phyloP scores from a whole-genome alignment of 2,329 filamentous ascomycete genomes.

The Aspergillus brasiliensis region DNA sequence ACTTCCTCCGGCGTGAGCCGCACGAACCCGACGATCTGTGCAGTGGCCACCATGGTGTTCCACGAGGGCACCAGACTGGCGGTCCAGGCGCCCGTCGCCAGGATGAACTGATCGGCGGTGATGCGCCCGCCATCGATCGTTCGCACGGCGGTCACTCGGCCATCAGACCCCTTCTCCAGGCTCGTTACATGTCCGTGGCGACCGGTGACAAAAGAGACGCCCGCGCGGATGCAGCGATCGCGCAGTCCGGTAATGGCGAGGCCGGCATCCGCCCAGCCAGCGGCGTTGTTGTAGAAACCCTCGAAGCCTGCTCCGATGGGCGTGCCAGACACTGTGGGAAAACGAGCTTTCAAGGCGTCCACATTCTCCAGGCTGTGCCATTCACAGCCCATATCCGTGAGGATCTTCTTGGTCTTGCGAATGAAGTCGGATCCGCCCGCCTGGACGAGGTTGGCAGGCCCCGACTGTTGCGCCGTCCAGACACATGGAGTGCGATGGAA shows the following conservation, averaged over 20 bases:
- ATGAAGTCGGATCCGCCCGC: slow-evolving; percentile 24
- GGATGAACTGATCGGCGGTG: slow-evolving; percentile 67
- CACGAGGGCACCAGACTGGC: slow-evolving; percentile 71
- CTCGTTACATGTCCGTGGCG: slow-evolving; percentile 34
- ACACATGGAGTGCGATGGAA: slow-evolving; percentile 29
- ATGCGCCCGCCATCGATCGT: slow-evolving; percentile 52
- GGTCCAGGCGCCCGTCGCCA: slow-evolving; percentile 85
- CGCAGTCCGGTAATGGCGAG: slow-evolving; percentile 23
- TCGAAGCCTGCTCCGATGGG: slow-evolving; percentile 26
- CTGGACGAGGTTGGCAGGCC: slow-evolving; percentile 21
- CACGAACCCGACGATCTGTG: slow-evolving; percentile 75
- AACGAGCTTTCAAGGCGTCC: slow-evolving; percentile 8
- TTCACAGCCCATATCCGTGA: slow-evolving; percentile 27
- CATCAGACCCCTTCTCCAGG: slow-evolving; percentile 34
- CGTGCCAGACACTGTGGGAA: slow-evolving; percentile 24
- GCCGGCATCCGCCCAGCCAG: slow-evolving; percentile 35
- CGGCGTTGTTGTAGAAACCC: slow-evolving; percentile 28
- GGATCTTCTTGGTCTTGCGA: slow-evolving; percentile 24
- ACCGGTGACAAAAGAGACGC: slow-evolving; percentile 29
- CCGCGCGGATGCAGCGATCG: slow-evolving; percentile 25
- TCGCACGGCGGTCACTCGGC: slow-evolving; percentile 58
- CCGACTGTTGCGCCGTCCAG: slow-evolving; percentile 27
- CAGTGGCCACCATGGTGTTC: slow-evolving; percentile 73
- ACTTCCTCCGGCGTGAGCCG: slow-evolving; percentile 70
- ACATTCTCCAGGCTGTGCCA: slow-evolving; percentile 19